Evolutionary conservation across 2,329 filamentous ascomycete species (phyloP), one percentile per base, ranked within the genome.

Genomic region (Ascochyta clinopodiicola): DNA sequence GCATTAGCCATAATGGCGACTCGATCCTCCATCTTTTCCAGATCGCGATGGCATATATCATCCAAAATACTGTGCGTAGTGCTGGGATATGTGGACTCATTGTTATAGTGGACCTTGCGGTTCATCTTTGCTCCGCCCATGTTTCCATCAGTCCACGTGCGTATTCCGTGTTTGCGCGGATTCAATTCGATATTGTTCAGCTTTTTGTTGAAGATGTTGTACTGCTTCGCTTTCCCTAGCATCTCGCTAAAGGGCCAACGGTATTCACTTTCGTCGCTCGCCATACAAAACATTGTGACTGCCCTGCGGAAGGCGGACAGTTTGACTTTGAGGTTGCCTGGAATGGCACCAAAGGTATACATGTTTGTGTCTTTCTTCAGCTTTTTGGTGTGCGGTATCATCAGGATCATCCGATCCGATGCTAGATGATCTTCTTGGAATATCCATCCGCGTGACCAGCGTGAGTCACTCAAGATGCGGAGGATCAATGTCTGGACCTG

Each of bases 371-470:
- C 12, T n/a, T 36, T 48, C 0, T 24, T n/a, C 8, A 59, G 4
- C 4, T 25, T 7, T 13, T n/a, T 9, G 17, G 34, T 25, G 31
- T 49, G 37, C n/a, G 64, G 61, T n/a, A 65, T 59, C 19, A 66
- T 51, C 3, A 66, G 35, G 2, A 17, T 40, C 64, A 66, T 67
- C 21, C 37, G 24, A 7, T 31, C 8, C 0, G 61, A 63, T 12
- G 64, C 59, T 25, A 62, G 43, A 12, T 64, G 60, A 9, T 66
- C 64, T 53, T 67, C 63, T 31, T 67, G 64, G 29, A 67, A 67
- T 17, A 67, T 66, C 64, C 63, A 67, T 13, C 58, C 63, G 6
- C 63, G 61, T 17, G 47, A 46, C 63, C 63, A 67, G 15, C 64
- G 60, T 15, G 44, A 27, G 17, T 67, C 64, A 27, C 50, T 59